Evolutionary conservation across 2,329 filamentous ascomycete genomes (phyloP).

Genomic region (Leptosphaerulina australis): DNA sequence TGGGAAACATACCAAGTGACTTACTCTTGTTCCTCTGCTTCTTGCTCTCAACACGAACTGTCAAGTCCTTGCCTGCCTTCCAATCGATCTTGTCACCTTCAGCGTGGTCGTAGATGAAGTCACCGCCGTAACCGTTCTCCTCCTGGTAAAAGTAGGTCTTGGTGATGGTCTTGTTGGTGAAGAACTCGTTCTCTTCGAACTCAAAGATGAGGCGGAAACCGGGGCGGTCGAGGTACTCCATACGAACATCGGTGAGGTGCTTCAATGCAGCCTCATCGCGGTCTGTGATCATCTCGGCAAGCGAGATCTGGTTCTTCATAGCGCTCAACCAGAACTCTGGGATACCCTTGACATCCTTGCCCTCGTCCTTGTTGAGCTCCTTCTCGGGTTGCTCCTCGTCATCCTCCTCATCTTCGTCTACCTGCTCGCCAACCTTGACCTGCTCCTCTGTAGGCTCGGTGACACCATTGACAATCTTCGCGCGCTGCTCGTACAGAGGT

Average conservation of each 20-base stretch:
- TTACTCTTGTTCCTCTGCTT: slow-evolving; percentile 99
- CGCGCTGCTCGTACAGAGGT: slow-evolving; percentile 93
- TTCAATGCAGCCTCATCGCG: slow-evolving; percentile 94
- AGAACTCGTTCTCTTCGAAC: slow-evolving; percentile 93
- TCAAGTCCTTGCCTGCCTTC: slow-evolving; percentile 92
- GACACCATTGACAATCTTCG: slow-evolving; percentile 87
- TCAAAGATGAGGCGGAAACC: slow-evolving; percentile 99
- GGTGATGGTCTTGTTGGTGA: slow-evolving; percentile 94
- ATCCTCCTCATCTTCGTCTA: slow-evolving; percentile 70
- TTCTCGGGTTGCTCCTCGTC: slow-evolving; percentile 59
- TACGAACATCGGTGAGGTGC: slow-evolving; percentile 87
- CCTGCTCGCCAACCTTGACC: slow-evolving; percentile 82
- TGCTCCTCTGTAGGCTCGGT: slow-evolving; percentile 86
- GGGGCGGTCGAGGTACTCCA: slow-evolving; percentile 98
- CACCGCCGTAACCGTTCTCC: slow-evolving; percentile 96
- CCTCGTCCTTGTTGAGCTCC: slow-evolving; percentile 65
- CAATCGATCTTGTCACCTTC: slow-evolving; percentile 98
- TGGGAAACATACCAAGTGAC: slow-evolving; percentile 33
- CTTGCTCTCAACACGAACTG: slow-evolving; percentile 95
- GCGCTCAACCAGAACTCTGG: slow-evolving; percentile 99
- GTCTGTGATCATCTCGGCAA: slow-evolving; percentile 98
- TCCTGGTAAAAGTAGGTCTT: slow-evolving; percentile 99
- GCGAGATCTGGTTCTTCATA: slow-evolving; percentile 98
- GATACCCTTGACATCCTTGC: slow-evolving; percentile 73
- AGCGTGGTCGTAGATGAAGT: slow-evolving; percentile 99